Conservation (phyloP, 2,329 filamentous ascomycete species). For the Fusarium sp. region DNA sequence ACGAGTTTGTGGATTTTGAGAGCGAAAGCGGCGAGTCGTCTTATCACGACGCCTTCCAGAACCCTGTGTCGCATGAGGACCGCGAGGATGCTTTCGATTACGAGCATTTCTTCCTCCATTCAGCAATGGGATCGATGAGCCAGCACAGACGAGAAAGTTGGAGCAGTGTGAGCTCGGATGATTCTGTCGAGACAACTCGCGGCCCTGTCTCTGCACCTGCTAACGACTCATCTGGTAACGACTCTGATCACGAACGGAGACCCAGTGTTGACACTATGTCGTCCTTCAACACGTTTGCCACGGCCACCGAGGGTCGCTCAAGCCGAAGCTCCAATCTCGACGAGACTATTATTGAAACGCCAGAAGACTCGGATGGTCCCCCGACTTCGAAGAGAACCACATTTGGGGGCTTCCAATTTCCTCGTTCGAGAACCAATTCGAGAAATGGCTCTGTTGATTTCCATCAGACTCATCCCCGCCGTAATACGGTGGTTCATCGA, state of each 20-base stretch:
- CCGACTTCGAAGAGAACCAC: constrained; percentile 43
- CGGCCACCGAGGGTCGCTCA: constrained; percentile 66
- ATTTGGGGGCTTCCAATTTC: constrained; percentile 50
- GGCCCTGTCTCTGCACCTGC: constrained; percentile 54
- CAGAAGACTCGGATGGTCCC: constrained; percentile 42
- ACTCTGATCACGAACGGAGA: constrained; percentile 53
- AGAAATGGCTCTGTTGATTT: constrained; percentile 49
- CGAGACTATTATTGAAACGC: constrained; percentile 43
- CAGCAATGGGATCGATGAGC: constrained; percentile 85
- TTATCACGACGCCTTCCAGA: constrained; percentile 73
- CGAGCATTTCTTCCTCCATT: constrained; percentile 94
- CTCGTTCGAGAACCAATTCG: constrained; percentile 26
- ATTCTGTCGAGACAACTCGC: constrained; percentile 73
- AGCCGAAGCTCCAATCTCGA: constrained; percentile 55
- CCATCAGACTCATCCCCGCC: constrained; percentile 41
- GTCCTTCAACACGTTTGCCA: constrained; percentile 70
- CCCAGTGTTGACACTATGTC: constrained; percentile 66
- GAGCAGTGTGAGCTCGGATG: constrained; percentile 71
- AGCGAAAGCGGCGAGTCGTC: constrained; percentile 77
- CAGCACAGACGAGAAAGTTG: constrained; percentile 59
- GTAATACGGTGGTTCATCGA: constrained; percentile 61
- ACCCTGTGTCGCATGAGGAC: constrained; percentile 86
- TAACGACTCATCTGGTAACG: constrained; percentile 6
- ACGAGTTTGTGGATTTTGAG: constrained; percentile 58
- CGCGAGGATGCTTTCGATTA: constrained; percentile 97